A percentile compares a stretch with the other conserved stretches of the same genome.
Conservation (phyloP, 2,329 filamentous ascomycete genomes). For the Calcarisporium arbuscula region DNA sequence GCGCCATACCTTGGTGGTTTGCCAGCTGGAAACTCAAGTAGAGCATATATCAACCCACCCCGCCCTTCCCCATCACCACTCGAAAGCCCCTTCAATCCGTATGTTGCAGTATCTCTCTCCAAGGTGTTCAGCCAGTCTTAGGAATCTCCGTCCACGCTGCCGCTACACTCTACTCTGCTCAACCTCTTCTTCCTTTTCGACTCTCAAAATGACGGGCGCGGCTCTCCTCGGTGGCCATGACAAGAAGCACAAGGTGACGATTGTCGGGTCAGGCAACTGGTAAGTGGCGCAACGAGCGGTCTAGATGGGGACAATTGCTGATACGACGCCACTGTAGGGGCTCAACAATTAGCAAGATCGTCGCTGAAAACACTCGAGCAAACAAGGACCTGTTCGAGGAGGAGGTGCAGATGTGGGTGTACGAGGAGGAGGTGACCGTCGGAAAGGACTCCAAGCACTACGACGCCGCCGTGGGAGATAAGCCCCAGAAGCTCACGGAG, state of each 20-base stretch:
- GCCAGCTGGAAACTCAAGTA: too few relatives aligned
- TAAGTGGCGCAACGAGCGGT: conserved; percentile 30
- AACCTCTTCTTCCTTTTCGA: too few relatives aligned
- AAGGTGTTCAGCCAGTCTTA: too few relatives aligned
- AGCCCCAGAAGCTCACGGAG: conserved; percentile 78
- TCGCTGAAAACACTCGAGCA: conserved; percentile 81
- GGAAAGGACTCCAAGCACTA: conserved; percentile 68
- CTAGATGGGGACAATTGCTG: neutral
- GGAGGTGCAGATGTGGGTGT: conserved; percentile 98
- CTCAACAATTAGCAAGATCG: conserved; percentile 93
- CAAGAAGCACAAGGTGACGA: conserved; percentile 85
- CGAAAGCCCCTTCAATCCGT: too few relatives aligned
- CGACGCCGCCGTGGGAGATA: conserved; percentile 53
- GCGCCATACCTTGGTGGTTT: too few relatives aligned
- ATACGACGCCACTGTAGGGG: conserved; percentile 57
- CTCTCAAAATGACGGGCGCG: conserved; percentile 27
- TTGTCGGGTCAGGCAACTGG: conserved; percentile 97
- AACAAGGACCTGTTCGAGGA: conserved; percentile 78
- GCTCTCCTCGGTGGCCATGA: conserved; percentile 40
- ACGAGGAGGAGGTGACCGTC: conserved; percentile 80
- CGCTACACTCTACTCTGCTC: too few relatives aligned
- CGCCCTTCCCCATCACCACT: too few relatives aligned
- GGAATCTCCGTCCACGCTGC: too few relatives aligned
- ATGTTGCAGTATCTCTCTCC: too few relatives aligned
- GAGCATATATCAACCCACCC: too few relatives aligned